Evolutionary conservation across 106 monocot species (phyloP), one percentile per base, ranked within the genome.

Genomic region (Dioscorea dumetorum): DNA sequence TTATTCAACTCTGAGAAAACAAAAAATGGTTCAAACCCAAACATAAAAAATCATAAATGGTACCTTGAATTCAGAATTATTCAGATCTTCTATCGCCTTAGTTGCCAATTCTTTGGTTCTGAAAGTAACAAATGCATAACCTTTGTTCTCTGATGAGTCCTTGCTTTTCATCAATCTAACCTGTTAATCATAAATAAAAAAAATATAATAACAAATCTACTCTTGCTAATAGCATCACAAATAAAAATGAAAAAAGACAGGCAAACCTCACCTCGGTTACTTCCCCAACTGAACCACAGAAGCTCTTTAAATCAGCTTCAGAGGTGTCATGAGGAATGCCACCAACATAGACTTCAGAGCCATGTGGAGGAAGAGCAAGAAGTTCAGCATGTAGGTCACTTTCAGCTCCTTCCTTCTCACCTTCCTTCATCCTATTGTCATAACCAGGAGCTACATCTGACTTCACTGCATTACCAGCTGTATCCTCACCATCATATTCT

Each of bases 261-360:
- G 28, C 5, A 41, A 35, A 49, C 28, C 68, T 78, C 33, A 94
- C 94, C 82, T 94, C 94, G 15, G 65, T 53, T 12, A 94, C 86
- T 73, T 90, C 94, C 56, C 90, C 90, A 72, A 75, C 69, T 8
- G 84, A 28, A 35, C 84, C 84, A 52, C 86, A 94, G 34, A 94
- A 86, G 49, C 61, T 61, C 61, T 66, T 89, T 24, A 94, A 61
- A 32, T 89, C 86, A 48, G 77, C 82, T 68, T 84, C 77, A 41
- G 83, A 77, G 19, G 77, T 79, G 73, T 84, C 80, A 60, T 58
- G 67, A n/a, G 93, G 82, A 28, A 94, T 80, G 24, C 79, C 79
- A 14, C 93, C 93, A 52, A 90, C 31, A 80, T 94, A 94, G 50
- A 94, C 77, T 70, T 94, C 93, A 52, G 89, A 86, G 1, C 93